Evolutionary conservation across 208 protist genomes (phyloP).

Genomic region (Leishmania arabica): DNA sequence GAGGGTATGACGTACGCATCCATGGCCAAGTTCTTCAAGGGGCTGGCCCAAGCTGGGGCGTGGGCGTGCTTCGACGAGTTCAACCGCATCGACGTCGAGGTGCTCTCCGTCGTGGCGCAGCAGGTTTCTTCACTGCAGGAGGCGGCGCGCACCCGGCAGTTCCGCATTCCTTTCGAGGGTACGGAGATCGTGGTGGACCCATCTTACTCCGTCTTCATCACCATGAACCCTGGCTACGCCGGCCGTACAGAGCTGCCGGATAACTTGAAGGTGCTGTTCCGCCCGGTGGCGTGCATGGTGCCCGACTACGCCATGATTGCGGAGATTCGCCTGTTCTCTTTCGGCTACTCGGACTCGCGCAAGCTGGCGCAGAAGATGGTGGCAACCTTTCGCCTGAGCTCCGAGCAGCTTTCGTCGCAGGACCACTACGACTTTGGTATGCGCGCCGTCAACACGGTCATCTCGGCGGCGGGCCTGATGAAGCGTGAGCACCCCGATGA

Average conservation of each 20-base stretch:
- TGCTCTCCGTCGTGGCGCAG: conserved; percentile 96
- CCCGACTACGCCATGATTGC: conserved; percentile 99
- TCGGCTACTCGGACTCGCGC: conserved; percentile 96
- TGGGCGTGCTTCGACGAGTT: conserved; percentile 99
- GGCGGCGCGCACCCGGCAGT: conserved; percentile 72
- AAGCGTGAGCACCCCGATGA: conserved; percentile 95
- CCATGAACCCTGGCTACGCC: conserved; percentile 99
- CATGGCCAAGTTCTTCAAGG: conserved; percentile 98
- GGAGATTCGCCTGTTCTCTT: conserved; percentile 98
- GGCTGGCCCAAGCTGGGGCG: conserved; percentile 94
- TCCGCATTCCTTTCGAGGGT: conserved; percentile 95
- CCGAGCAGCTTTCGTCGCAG: conserved; percentile 97
- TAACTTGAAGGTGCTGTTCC: conserved; percentile 98
- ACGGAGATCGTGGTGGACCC: conserved; percentile 94
- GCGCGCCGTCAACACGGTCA: conserved; percentile 98
- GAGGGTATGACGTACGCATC: conserved; percentile 96
- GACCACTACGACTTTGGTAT: conserved; percentile 99
- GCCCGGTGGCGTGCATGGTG: conserved; percentile 98
- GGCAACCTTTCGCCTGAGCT: conserved; percentile 97
- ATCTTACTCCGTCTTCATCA: conserved; percentile 96
- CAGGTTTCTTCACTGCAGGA: conserved; percentile 96
- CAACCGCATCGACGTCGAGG: conserved; percentile 98
- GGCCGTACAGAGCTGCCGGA: conserved; percentile 98
- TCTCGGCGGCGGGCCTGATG: conserved; percentile 95
- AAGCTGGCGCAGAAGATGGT: conserved; percentile 97